phyloP scores from a whole-genome alignment of 331 rosid genomes.

The Malus hybrid region DNA sequence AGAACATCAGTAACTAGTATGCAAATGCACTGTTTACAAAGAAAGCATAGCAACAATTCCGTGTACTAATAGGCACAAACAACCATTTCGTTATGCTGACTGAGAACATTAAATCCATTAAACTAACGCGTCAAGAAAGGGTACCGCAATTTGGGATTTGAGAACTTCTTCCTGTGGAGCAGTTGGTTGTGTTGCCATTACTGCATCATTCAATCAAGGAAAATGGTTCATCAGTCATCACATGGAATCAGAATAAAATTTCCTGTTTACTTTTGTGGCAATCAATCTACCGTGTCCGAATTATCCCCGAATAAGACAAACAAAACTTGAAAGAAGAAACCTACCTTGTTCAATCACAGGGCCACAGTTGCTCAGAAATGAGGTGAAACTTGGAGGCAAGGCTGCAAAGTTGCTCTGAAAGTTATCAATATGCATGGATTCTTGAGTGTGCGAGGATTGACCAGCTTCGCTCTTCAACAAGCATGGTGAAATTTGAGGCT shows the following conservation, averaged over 20 bases:
- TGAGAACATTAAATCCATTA: neutral
- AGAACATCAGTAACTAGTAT: conserved; percentile 5
- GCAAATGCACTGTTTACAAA: conserved; percentile 8
- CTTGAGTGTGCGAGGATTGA: neutral
- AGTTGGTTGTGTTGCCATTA: conserved; percentile 38
- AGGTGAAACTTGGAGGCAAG: conserved; percentile 13
- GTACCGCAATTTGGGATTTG: conserved; percentile 74
- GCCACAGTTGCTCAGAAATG: conserved; percentile 2
- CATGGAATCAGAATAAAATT: conserved; percentile 10
- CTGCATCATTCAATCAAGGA: conserved; percentile 23
- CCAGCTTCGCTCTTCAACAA: neutral
- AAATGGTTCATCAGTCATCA: conserved; percentile 8
- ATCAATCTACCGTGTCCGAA: neutral
- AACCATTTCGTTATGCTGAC: neutral
- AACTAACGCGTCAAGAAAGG: conserved; percentile 1
- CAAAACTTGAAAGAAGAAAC: neutral
- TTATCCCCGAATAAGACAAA: neutral
- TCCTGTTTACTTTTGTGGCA: neutral
- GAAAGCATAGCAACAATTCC: neutral
- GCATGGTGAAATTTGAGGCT: neutral
- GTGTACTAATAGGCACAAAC: conserved; percentile 11
- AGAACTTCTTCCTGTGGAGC: conserved; percentile 39
- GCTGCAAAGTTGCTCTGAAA: conserved; percentile 38
- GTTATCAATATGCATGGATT: conserved; percentile 12
- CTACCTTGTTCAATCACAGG: conserved; percentile 40